Evolutionary conservation across 2,329 filamentous ascomycete genomes (phyloP), one percentile per base, ranked within the genome.

Genomic region (Fusarium brachygibbosum): DNA sequence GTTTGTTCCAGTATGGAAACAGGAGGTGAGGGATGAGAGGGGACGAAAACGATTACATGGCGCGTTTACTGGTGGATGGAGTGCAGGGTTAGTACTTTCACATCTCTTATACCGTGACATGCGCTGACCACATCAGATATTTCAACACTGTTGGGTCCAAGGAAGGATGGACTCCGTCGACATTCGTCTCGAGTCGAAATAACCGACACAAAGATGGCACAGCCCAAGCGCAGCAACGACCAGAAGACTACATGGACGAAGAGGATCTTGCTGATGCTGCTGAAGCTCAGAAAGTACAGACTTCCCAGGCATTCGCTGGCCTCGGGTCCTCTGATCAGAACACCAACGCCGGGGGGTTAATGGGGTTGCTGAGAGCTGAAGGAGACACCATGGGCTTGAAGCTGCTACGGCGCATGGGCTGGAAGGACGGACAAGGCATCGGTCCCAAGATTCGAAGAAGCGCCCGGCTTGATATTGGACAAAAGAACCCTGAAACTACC

Each of bases 71-170:
- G 96, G 96, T 73, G 96, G 96, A 31, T 99, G 92, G 83, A 98
- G 94, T 83, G 96, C 96, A 83, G 96, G 96, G 91, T 95, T 87
- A 83, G 89, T 45, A 45, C 41, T 13, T 19, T 19, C 6, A n/a
- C 14, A 29, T 13, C 25, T n/a, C n/a, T 54, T 46, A 21, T 35
- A 11, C 31, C 21, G 21, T 16, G 13, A 28, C 35, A 38, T 38
- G 44, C 53, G 52, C 63, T 73, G 51, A 74, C 63, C 42, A 40
- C 52, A 29, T 17, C 38, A 95, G 93, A 72, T 98, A 98, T 81
- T 98, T 96, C 82, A 99, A 99, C 79, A 97, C 94, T 7, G 96
- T 98, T 72, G 96, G 96, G 54, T 98, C 95, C 58, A 98, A 98
- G 80, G 95, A 99, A 84, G 96, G 96, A 82, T 99, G 95, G 95